A percentile compares a stretch with the other conserved stretches of the same genome.
Conservation (phyloP, 306 rosid species). For the Betula pendula region DNA sequence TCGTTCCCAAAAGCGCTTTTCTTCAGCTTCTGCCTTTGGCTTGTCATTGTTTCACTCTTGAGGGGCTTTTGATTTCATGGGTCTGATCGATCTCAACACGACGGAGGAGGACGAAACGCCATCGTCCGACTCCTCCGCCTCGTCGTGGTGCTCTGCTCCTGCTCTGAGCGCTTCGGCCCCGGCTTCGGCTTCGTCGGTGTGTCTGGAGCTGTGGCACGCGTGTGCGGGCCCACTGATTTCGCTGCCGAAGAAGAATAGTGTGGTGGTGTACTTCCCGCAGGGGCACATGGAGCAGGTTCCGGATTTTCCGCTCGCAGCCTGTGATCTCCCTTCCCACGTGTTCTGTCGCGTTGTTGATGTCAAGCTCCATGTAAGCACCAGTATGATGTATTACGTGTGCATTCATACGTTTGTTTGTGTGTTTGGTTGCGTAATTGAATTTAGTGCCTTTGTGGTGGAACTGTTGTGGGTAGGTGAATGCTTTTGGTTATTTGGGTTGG, state of each 20-base stretch:
- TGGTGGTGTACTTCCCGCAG: constrained; percentile 87
- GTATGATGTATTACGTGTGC: background rate
- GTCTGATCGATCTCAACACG: constrained; percentile 95
- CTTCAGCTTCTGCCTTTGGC: constrained; percentile 13
- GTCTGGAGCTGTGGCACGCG: constrained; percentile 98
- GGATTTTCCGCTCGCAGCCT: constrained; percentile 65
- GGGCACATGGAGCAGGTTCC: constrained; percentile 80
- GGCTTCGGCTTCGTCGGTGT: constrained; percentile 53
- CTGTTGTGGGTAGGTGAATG: background rate
- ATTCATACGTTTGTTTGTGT: background rate
- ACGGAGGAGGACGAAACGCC: constrained; percentile 86
- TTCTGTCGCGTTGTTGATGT: constrained; percentile 94
- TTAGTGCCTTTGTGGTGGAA: background rate
- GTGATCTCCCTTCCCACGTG: constrained; percentile 77
- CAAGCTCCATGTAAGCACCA: constrained; percentile 74
- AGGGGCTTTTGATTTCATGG: constrained; percentile 44
- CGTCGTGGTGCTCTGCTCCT: constrained; percentile 54
- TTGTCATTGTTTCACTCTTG: background rate
- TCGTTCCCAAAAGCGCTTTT: constrained; percentile 15
- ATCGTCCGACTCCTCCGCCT: constrained; percentile 48
- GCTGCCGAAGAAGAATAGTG: constrained; percentile 78
- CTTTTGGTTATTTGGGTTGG: constrained; percentile 24
- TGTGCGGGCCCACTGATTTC: constrained; percentile 97
- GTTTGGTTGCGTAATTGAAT: background rate
- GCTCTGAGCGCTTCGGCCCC: constrained; percentile 39